Base-by-base conservation (phyloP, 225 moss, liverwort and hornwort genomes). In the Lunularia cruciata region DNA sequence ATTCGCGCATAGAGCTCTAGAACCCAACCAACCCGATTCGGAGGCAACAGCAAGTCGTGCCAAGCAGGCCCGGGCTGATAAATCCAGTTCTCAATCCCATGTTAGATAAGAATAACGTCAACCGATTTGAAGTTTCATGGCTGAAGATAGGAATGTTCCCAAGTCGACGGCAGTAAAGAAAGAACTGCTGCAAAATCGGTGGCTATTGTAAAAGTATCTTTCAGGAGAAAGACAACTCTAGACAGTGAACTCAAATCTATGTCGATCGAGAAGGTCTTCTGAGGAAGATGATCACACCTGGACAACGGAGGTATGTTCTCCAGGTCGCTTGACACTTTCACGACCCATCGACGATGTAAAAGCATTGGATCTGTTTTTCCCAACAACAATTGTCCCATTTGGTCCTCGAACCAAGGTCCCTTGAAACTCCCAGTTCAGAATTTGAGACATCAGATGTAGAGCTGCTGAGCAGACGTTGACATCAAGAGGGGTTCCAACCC, bases 401-500 rank as follows among this genome's bases (percentile, higher is more conserved):
- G 89, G 83, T 60, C 84, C 84, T 58, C 98, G 91, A 72, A 98
- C 86, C 73, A 93, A 83, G 18, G 91, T 89, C 57, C 91, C 86
- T 81, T 98, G 93, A 67, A 98, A 98, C 64, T 98, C 98, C 98
- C 98, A 98, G 73, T 91, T 98, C 73, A 98, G 66, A 35, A 98
- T 75, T 80, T 98, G 98, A 33, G 86, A 91, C 98, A 98, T 93
- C 42, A 98, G 85, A 83, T 85, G 91, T 60, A 98, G 79, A 55
- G 88, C 93, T 55, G 91, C 88, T 71, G 98, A 89, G 82, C 93
- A 98, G 34, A 90, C 93, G 56, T 89, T 90, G 57, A 90, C 76
- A 63, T 88, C 86, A 76, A 88, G 82, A 60, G 79, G 74, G 79
- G 89, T 85, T 53, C 91, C 96, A 63, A 86, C 76, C 72, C 92